Conservation (phyloP, 2,329 filamentous ascomycete genomes). For the Phialocephala subalpina region DNA sequence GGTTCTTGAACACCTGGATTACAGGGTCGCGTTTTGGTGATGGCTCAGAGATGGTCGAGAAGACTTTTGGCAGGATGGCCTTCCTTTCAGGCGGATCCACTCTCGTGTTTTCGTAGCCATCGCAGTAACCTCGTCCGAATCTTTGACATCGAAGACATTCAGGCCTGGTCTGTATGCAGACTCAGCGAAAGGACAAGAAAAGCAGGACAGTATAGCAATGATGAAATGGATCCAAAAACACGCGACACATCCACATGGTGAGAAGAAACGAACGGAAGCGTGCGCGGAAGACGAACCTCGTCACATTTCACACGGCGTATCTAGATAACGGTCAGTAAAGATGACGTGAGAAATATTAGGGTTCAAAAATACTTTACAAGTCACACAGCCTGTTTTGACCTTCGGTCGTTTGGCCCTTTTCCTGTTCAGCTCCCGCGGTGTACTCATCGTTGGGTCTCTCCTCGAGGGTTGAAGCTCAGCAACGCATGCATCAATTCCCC, state of each 20-base stretch:
- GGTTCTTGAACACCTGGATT: constrained; percentile 24
- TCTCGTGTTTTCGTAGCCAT: constrained; percentile 55
- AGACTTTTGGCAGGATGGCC: constrained; percentile 15
- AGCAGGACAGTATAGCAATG: neutral
- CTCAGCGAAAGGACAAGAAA: neutral
- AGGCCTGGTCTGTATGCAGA: constrained; percentile 52
- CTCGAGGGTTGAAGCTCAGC: neutral
- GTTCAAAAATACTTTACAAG: constrained; percentile 65
- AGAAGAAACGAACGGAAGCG: neutral
- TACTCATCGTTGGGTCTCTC: constrained; percentile 5
- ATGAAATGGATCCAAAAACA: neutral
- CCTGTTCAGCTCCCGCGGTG: constrained; percentile 32
- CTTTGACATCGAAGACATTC: constrained; percentile 66
- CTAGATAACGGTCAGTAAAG: constrained; percentile 26
- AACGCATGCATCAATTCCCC: neutral
- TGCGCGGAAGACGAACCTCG: constrained; percentile 47
- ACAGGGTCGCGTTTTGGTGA: constrained; percentile 16
- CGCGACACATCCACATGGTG: neutral
- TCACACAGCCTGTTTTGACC: constrained; percentile 69
- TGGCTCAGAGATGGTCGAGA: neutral
- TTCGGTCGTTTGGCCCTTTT: constrained; percentile 47
- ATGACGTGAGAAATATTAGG: constrained; percentile 2
- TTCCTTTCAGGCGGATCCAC: constrained; percentile 9
- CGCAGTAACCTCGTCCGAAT: constrained; percentile 61
- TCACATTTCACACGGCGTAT: constrained; percentile 70